Base-by-base conservation (phyloP, 768 basidiomycete species). In the Leccinum barrowsii region DNA sequence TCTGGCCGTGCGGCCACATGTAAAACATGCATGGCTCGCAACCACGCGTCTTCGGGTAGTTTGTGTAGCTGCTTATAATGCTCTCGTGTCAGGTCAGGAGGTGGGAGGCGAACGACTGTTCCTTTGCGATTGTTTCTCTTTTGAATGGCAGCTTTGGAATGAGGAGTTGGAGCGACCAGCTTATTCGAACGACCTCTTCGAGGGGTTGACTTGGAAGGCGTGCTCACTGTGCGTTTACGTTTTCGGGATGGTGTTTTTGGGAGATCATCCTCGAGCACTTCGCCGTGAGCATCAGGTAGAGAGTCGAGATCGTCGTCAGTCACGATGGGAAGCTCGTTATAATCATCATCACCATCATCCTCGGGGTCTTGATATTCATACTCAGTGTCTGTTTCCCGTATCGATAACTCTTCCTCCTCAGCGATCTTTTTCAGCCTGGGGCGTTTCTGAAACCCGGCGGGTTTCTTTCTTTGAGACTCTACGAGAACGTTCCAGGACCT, bases 1-100 rank as follows among this genome's bases (percentile, higher is more conserved):
- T 96, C 92, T 1, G 97, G 96, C 7, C 95, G 82, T 52, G 92
- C 90, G 2, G 92, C 92, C 13, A 98, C 97, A 69, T 98, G 97
- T 50, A 98, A 72, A 12, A 92, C 83, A 69, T 94, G 87, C 86
- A 96, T 90, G 6, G 92, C 89, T 8, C 93, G 81, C 55, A 94
- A 71, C 85, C 90, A 96, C 2, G 92, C 86, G 66, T 95, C 89
- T 40, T 79, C 70, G 2, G 89, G 86, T 3, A 92, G 71, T 60
- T 81, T 82, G 24, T 76, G 77, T 68, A 82, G 62, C 19, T 65
- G 73, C 64, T 76, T 78, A 60, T 70, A 69, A 60, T 73, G 61
- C 51, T 75, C 74, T 60, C 70, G 71, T 19, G 73, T 68, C 17
- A 70, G 60, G 54, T 75, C 74, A 2, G 73, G 73, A 15, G 73